These are phyloP conservation scores for Talaromyces sp. DNA, from an alignment of 2,329 filamentous ascomycete species.

Conservation along the genomic window DNA sequence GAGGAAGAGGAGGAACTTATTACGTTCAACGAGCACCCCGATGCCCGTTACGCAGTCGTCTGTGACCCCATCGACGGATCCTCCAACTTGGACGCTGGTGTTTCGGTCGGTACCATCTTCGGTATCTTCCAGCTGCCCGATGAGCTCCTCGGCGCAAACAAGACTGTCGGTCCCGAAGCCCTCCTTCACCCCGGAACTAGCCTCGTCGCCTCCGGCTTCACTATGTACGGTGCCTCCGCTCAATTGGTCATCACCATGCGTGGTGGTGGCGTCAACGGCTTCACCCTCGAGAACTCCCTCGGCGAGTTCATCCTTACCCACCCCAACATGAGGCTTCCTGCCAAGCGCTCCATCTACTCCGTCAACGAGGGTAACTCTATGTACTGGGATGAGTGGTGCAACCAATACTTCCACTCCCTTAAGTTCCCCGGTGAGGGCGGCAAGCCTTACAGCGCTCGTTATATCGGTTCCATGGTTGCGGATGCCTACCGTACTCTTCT, in stretches of 20 bases:
- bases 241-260: conserved; percentile 98
- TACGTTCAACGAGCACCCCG: conserved; percentile 73
- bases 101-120: conserved; percentile 97
- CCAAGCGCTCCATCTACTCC: conserved; percentile 83
- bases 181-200: conserved; percentile 87
- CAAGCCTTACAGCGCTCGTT: conserved; percentile 92
- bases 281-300: conserved; percentile 93
- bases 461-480: conserved; percentile 98
- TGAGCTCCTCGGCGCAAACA: conserved; percentile 51
- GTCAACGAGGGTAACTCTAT: conserved; percentile 98
- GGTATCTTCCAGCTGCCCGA: conserved; percentile 88
- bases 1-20: conserved; percentile 96
- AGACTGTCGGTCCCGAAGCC: conserved; percentile 68
- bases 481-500: conserved; percentile 94
- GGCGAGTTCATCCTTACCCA: conserved; percentile 99
- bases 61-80: conserved; percentile 98
- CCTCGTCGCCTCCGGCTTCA: conserved; percentile 94
- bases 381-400: conserved; percentile 90
- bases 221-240: conserved; percentile 97
- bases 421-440: conserved; percentile 72
- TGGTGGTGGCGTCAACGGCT: conserved; percentile 88
- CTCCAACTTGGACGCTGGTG: conserved; percentile 95
- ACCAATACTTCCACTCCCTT: conserved; percentile 84
- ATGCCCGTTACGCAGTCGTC: conserved; percentile 86
- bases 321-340: conserved; percentile 87